A percentile compares a stretch with the other conserved stretches of the same genome.
Conservation (phyloP, 2,329 filamentous ascomycete genomes). For the Chrysoporthe puriensis region DNA sequence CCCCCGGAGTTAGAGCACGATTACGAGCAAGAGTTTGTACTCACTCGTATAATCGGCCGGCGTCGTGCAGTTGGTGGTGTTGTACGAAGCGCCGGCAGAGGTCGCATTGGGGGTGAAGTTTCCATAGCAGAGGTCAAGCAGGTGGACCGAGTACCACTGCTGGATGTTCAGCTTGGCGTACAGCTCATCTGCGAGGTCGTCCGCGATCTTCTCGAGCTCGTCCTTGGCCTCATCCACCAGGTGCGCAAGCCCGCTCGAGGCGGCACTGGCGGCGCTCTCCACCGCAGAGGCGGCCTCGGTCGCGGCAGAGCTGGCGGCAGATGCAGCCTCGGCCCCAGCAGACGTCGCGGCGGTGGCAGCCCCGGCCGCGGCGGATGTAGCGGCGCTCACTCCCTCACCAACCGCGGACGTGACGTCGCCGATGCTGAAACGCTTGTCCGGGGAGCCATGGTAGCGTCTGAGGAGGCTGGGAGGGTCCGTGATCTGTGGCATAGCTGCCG, state of each 20-base stretch:
- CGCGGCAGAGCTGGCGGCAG: conserved; percentile 10
- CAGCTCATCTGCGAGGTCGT: conserved; percentile 33
- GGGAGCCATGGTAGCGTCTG: conserved; percentile 31
- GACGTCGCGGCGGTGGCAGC: conserved; percentile 10
- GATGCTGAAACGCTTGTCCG: conserved; percentile 32
- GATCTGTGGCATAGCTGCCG: conserved; percentile 20
- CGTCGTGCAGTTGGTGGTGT: conserved; percentile 35
- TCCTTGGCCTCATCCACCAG: conserved; percentile 28
- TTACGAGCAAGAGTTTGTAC: background rate
- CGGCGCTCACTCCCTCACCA: conserved; percentile 18
- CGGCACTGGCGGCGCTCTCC: conserved; percentile 21
- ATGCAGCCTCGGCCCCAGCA: conserved; percentile 22
- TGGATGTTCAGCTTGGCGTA: conserved; percentile 37
- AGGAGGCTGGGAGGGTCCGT: conserved; percentile 34
- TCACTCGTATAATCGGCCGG: conserved; percentile 28
- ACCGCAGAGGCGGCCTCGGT: conserved; percentile 24
- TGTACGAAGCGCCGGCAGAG: conserved; percentile 30
- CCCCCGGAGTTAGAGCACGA: too few relatives aligned
- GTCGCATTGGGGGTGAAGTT: conserved; percentile 35
- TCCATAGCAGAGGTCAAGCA: conserved; percentile 38
- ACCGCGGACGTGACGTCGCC: conserved; percentile 31
- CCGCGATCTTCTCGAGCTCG: conserved; percentile 31
- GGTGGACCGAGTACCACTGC: conserved; percentile 41
- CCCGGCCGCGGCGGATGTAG: background rate
- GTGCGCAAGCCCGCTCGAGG: conserved; percentile 21